phyloP scores from a whole-genome alignment of 1,139 yeast species.

The Petasospora fabianii region DNA sequence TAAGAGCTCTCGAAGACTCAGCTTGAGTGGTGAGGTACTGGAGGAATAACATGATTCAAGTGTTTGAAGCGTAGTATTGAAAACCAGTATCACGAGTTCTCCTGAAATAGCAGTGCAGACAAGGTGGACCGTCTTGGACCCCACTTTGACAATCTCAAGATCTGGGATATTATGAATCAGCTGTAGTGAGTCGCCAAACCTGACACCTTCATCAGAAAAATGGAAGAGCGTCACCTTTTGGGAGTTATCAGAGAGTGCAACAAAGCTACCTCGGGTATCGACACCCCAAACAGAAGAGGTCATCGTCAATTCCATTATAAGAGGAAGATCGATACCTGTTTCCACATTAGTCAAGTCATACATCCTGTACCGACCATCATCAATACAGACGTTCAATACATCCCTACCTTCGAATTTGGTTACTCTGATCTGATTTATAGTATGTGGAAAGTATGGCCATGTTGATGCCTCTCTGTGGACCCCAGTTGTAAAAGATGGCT shows the following conservation, averaged over 20 bases:
- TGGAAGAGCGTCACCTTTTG: constrained; percentile 43
- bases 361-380: constrained; percentile 52
- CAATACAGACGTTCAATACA: constrained; percentile 47
- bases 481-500: constrained; percentile 16
- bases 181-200: constrained; percentile 34
- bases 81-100: constrained; percentile 42
- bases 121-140: constrained; percentile 20
- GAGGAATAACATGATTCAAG: too few species aligned
- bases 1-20: neutral
- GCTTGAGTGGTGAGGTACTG: neutral
- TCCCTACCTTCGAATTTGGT: constrained; percentile 32
- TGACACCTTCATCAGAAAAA: constrained; percentile 35
- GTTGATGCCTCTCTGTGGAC: constrained; percentile 34
- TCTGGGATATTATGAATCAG: constrained; percentile 60
- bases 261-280: constrained; percentile 41
- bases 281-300: constrained; percentile 65
- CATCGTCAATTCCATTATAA: constrained; percentile 31
- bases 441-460: constrained; percentile 53
- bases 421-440: constrained; percentile 45
- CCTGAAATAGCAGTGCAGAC: constrained; percentile 48
- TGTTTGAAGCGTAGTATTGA: constrained; percentile 26
- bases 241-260: constrained; percentile 59
- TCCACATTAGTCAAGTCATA: constrained; percentile 32
- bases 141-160: constrained; percentile 39
- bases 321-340: neutral